A percentile compares a stretch with the other conserved stretches of the same genome.
These are phyloP conservation scores for Aureobasidium sp. DNA, from an alignment of 2,329 filamentous ascomycete species.

Conservation along the genomic window DNA sequence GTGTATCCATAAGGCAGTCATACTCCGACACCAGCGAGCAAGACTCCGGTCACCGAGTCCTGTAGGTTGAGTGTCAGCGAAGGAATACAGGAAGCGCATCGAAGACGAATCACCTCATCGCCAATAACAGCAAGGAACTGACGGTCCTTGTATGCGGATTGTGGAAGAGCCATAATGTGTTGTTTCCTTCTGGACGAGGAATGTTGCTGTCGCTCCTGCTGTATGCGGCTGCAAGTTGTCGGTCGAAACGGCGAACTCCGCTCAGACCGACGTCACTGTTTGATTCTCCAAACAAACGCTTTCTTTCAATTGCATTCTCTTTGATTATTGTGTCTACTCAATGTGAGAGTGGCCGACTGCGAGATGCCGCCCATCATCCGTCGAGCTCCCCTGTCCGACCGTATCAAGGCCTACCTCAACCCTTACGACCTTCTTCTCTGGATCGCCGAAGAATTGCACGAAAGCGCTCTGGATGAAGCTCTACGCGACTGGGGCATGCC, in stretches of 20 bases:
- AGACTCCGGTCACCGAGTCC: conserved; percentile 92
- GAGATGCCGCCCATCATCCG: conserved; percentile 70
- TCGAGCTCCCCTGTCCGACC: conserved; percentile 67
- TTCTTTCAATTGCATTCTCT: not conserved
- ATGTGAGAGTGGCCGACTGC: no score
- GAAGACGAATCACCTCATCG: conserved; percentile 59
- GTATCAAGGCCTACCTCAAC: conserved; percentile 72
- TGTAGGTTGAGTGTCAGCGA: conserved; percentile 30
- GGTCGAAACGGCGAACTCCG: not conserved
- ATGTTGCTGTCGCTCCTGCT: not conserved
- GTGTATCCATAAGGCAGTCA: conserved; percentile 19
- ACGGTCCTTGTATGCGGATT: conserved; percentile 63
- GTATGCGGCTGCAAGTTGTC: not conserved
- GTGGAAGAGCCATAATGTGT: conserved; percentile 48
- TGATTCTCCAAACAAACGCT: not conserved
- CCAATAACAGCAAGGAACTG: conserved; percentile 97
- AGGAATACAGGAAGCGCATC: not conserved
- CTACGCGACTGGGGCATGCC: conserved; percentile 64
- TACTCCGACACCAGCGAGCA: conserved; percentile 93
- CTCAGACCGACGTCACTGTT: conserved; percentile 4
- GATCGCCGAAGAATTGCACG: conserved; percentile 87
- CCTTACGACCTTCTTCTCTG: conserved; percentile 84
- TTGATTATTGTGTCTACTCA: no score
- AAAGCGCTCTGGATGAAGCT: conserved; percentile 78
- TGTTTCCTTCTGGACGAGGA: not conserved